Conservation (phyloP, 2,329 filamentous ascomycete species). For the Sclerotinia trifoliorum region DNA sequence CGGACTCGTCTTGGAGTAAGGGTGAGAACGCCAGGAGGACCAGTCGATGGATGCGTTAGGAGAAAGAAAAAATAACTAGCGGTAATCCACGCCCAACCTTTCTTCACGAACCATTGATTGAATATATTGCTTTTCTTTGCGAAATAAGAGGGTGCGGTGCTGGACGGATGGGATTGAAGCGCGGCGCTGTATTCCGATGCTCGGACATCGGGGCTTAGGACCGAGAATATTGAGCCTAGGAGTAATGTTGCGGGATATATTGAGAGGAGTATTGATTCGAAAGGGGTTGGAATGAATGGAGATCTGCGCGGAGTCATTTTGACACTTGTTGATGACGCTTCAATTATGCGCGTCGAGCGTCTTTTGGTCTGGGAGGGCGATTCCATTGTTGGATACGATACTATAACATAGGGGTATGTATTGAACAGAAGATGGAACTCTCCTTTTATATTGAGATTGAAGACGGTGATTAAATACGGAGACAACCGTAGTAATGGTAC, state of each 20-base stretch:
- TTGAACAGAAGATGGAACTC: not conserved
- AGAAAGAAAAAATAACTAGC: slow-evolving; percentile 69
- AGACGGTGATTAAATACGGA: too few species aligned
- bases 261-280: slow-evolving; percentile 62
- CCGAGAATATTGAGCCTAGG: slow-evolving; percentile 77
- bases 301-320: slow-evolving; percentile 37
- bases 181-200: slow-evolving; percentile 59
- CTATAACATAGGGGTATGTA: slow-evolving; percentile 31
- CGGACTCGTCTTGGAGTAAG: slow-evolving; percentile 51
- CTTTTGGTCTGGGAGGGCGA: slow-evolving; percentile 35
- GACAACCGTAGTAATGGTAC: too few species aligned
- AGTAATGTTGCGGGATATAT: slow-evolving; percentile 77
- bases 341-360: slow-evolving; percentile 33
- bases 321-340: slow-evolving; percentile 23
- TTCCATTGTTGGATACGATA: slow-evolving; percentile 30
- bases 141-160: slow-evolving; percentile 77
- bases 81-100: slow-evolving; percentile 91
- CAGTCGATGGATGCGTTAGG: slow-evolving; percentile 62
- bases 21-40: slow-evolving; percentile 43
- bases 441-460: not conserved
- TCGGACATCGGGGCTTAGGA: slow-evolving; percentile 71
- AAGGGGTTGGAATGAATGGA: slow-evolving; percentile 67
- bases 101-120: slow-evolving; percentile 91
- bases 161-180: slow-evolving; percentile 61
- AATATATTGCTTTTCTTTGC: slow-evolving; percentile 90